Evolutionary conservation across 306 rosid genomes (phyloP).

Genomic region (Quercus gilva): DNA sequence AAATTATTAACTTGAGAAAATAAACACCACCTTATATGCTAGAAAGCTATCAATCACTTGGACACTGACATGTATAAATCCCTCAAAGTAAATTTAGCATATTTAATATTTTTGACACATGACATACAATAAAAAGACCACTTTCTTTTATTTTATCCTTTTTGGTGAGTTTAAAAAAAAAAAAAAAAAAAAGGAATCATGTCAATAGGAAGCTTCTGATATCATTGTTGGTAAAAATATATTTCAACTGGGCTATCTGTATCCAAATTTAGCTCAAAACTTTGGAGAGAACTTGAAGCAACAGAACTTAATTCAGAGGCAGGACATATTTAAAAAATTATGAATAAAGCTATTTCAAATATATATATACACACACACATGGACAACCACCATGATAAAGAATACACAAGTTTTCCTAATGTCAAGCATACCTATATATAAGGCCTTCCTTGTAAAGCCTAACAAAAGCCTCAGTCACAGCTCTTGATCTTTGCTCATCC

Average conservation of each 20-base stretch:
- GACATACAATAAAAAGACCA: not conserved
- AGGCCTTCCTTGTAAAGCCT: conserved; percentile 69
- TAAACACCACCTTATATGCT: not conserved
- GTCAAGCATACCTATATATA: conserved; percentile 68
- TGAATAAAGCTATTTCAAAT: conserved; percentile 8
- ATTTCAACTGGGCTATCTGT: not conserved
- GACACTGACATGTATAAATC: not conserved
- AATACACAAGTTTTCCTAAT: conserved; percentile 3
- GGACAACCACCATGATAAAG: not conserved
- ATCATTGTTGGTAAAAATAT: not conserved
- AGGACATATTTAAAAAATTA: conserved; percentile 8
- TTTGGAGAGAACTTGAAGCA: not conserved
- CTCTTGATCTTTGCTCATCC: conserved; percentile 84
- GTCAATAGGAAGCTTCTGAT: not conserved
- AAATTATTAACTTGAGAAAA: too few species aligned
- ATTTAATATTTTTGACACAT: not conserved
- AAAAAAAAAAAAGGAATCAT: too few species aligned
- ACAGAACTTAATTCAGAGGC: conserved; percentile 13
- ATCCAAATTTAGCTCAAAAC: not conserved
- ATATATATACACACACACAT: not conserved
- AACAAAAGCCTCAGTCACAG: conserved; percentile 92
- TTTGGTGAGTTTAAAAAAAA: too few species aligned
- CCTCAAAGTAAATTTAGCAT: not conserved
- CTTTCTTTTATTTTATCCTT: not conserved
- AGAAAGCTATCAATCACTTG: not conserved